Conservation (phyloP, 306 rosid genomes). For the Medicago arabica region DNA sequence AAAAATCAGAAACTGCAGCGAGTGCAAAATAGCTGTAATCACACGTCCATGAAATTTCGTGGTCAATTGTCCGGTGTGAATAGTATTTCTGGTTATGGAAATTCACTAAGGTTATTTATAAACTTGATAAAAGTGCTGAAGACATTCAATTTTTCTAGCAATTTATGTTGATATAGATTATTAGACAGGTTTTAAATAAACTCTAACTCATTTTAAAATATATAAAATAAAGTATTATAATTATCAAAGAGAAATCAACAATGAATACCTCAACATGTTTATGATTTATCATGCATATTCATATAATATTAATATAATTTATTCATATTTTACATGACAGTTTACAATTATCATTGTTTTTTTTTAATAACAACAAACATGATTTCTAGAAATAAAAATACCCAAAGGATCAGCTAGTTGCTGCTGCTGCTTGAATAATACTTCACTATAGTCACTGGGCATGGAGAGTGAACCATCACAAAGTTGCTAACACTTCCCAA, state of each 20-base stretch:
- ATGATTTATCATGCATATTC: neutral
- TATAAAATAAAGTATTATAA: no score
- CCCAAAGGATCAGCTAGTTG: slow-evolving; percentile 23
- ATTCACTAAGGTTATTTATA: no score
- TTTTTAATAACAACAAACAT: neutral
- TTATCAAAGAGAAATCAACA: neutral
- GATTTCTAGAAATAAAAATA: neutral
- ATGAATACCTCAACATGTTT: neutral
- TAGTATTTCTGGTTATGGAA: no score
- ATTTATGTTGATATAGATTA: no score
- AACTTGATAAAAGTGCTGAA: no score
- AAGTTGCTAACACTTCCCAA: slow-evolving; percentile 93
- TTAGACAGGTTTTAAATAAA: no score
- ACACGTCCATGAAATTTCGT: no score
- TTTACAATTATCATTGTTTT: neutral
- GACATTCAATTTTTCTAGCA: no score
- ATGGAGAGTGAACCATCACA: slow-evolving; percentile 65
- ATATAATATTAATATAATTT: neutral
- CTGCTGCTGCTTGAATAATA: slow-evolving; percentile 46
- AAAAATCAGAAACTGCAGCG: no score
- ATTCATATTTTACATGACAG: neutral
- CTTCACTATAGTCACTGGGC: slow-evolving; percentile 86
- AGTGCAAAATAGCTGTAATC: no score
- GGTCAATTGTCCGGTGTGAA: no score
- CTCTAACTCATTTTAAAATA: no score